Conservation (phyloP, 202 grass and related monocot genomes). For the Zizania palustris region DNA sequence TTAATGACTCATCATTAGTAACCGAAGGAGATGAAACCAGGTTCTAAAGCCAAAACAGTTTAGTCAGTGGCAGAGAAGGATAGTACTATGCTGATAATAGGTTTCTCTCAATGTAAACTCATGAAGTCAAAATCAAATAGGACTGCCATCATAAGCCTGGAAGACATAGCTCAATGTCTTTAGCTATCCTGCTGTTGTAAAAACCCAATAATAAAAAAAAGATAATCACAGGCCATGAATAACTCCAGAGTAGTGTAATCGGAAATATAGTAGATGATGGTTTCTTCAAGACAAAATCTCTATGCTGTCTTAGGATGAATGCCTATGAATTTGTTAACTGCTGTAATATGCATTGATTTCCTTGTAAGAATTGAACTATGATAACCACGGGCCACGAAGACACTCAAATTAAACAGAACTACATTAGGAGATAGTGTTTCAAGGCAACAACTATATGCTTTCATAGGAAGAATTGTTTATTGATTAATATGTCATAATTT, state of each 20-base stretch:
- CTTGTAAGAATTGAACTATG: background rate
- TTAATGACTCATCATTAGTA: background rate
- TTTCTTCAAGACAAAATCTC: constrained; percentile 7
- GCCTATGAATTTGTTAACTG: background rate
- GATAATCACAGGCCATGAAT: background rate
- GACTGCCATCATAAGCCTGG: background rate
- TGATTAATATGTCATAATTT: background rate
- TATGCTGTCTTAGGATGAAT: background rate
- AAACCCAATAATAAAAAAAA: background rate
- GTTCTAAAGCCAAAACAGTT: background rate
- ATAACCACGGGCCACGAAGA: background rate
- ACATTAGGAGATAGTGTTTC: background rate
- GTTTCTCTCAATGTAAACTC: constrained; percentile 1
- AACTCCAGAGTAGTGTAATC: constrained; percentile 27
- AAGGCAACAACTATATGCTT: constrained; percentile 20
- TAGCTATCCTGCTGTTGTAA: background rate
- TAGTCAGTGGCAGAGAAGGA: background rate
- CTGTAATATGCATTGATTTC: background rate
- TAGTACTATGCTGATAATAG: too few species aligned
- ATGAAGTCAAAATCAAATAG: background rate
- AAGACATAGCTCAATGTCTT: background rate
- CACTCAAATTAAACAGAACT: background rate
- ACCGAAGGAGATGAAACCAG: constrained; percentile 1
- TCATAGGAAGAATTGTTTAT: background rate
- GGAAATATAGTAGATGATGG: constrained; percentile 6